These are phyloP conservation scores for Gentiana macrophylla DNA, from an alignment of 257 asterid genomes.

Conservation along the genomic window DNA sequence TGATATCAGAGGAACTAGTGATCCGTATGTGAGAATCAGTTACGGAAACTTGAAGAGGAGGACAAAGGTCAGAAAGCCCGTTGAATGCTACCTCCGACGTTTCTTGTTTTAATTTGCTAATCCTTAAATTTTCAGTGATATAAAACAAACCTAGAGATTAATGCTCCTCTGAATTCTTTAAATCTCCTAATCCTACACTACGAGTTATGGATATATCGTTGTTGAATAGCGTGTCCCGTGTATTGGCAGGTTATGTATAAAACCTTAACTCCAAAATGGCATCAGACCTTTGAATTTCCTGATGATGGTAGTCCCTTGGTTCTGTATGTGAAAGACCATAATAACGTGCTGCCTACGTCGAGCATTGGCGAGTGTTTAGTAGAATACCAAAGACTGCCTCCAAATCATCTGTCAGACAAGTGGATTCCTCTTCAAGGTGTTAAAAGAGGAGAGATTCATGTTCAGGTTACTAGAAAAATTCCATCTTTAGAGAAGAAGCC, in stretches of 20 bases:
- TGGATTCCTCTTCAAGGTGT: conserved; percentile 99
- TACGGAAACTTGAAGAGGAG: conserved; percentile 82
- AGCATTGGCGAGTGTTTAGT: conserved; percentile 79
- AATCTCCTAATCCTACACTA: no score
- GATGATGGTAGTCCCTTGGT: conserved; percentile 77
- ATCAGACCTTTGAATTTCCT: conserved; percentile 83
- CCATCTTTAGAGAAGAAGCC: conserved; percentile 66
- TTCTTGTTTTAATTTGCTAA: no score
- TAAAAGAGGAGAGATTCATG: conserved; percentile 77
- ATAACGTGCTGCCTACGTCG: conserved; percentile 60
- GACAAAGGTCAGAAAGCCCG: conserved; percentile 51
- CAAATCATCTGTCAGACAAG: conserved; percentile 78
- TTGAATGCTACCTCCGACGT: no score
- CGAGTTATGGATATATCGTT: no score
- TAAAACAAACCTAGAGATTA: not conserved
- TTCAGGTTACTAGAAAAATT: conserved; percentile 66
- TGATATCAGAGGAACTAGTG: conserved; percentile 96
- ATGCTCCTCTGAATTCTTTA: not conserved
- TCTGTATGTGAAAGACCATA: conserved; percentile 88
- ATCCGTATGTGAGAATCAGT: conserved; percentile 87
- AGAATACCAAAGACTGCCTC: conserved; percentile 79
- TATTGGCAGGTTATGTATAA: conserved; percentile 49
- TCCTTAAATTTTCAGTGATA: no score
- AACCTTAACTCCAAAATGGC: conserved; percentile 84
- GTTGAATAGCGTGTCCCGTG: no score